Conservation (phyloP, 257 asterid genomes). For the Verbascum thapsus region DNA sequence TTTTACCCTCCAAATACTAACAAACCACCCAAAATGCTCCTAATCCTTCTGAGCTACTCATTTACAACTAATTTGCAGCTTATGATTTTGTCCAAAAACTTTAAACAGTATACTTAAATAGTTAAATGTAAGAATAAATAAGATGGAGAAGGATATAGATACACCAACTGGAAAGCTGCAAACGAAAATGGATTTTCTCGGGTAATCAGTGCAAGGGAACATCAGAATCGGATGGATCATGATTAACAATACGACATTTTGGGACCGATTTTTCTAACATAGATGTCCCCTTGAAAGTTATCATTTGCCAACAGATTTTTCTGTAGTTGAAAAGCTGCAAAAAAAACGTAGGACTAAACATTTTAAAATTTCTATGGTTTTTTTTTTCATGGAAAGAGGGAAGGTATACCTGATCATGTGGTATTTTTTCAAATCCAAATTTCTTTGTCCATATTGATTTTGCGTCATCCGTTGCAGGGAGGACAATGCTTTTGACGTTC, state of each 20-base stretch:
- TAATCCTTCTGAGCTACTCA: no score
- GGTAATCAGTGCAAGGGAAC: slow-evolving; percentile 21
- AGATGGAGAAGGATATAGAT: no score
- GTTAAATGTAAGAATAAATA: no score
- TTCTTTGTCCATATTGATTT: slow-evolving; percentile 61
- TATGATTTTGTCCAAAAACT: no score
- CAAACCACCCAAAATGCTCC: no score
- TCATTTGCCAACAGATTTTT: slow-evolving; percentile 62
- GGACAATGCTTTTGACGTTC: slow-evolving; percentile 51
- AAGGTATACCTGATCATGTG: slow-evolving; percentile 47
- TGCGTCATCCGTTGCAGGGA: slow-evolving; percentile 65
- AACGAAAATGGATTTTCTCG: slow-evolving; percentile 7
- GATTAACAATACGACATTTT: slow-evolving; percentile 38
- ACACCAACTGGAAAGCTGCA: slow-evolving; percentile 6
- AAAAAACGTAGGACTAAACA: background rate
- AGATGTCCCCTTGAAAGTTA: slow-evolving; percentile 53
- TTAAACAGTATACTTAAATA: no score
- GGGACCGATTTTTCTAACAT: slow-evolving; percentile 60
- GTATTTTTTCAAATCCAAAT: slow-evolving; percentile 50
- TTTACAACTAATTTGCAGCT: no score
- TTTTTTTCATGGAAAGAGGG: background rate
- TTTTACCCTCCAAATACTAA: no score
- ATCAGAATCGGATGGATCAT: slow-evolving; percentile 33
- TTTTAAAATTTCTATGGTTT: background rate
- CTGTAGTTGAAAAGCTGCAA: slow-evolving; percentile 51